Conservation (phyloP, 2,329 filamentous ascomycete genomes). For the Calycina marina region DNA sequence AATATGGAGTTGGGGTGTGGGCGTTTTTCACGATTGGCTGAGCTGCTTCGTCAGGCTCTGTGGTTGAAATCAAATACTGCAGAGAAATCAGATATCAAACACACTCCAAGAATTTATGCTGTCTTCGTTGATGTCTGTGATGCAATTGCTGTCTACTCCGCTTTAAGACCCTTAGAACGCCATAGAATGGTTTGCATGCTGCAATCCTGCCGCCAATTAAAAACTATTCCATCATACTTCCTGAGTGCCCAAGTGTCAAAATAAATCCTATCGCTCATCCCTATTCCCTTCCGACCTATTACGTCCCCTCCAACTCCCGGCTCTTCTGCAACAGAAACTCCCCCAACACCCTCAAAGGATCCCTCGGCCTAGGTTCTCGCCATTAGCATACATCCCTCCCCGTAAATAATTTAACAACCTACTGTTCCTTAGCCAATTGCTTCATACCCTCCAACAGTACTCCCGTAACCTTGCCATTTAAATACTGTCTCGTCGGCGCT, state of each 20-base stretch:
- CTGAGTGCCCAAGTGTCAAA: too few species aligned
- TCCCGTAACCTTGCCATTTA: conserved; percentile 57
- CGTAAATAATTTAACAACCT: conserved; percentile 24
- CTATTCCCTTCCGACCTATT: too few species aligned
- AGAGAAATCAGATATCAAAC: conserved; percentile 19
- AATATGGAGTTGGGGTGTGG: conserved; percentile 20
- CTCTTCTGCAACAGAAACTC: conserved; percentile 58
- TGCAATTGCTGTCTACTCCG: too few species aligned
- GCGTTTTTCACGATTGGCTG: conserved; percentile 18
- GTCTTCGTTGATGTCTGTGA: too few species aligned
- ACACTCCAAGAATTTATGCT: conserved; percentile 10
- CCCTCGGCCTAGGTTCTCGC: conserved; percentile 36
- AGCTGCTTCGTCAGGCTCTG: conserved; percentile 11
- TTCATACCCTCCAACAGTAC: conserved; percentile 64
- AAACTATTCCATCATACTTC: too few species aligned
- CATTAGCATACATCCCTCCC: neutral
- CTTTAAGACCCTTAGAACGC: too few species aligned
- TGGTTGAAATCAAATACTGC: conserved; percentile 16
- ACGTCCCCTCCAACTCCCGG: conserved; percentile 40
- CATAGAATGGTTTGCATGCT: too few species aligned
- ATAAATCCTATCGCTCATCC: too few species aligned
- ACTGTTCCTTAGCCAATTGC: conserved; percentile 55
- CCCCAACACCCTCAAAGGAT: conserved; percentile 54
- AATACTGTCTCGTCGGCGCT: conserved; percentile 53
- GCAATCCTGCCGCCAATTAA: too few species aligned